Base-by-base conservation (phyloP, 768 basidiomycete genomes). In the Leccinum uliginosum region DNA sequence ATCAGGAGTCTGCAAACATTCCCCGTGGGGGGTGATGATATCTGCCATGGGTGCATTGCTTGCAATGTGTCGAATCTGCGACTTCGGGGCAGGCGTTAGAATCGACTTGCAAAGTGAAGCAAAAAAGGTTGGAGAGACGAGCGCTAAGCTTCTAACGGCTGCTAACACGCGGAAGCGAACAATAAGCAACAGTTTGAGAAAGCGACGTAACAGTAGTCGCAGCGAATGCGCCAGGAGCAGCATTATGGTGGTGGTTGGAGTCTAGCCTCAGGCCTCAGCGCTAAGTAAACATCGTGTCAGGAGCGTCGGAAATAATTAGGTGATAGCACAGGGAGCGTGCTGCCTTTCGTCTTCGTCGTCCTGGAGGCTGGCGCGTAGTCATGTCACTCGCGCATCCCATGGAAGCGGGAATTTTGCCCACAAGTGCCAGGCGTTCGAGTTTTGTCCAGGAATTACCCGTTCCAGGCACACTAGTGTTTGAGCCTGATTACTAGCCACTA, bases 101-200 rank as follows among this genome's bases (percentile, higher is more conserved):
- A 65, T 38, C 3, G 35, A 40, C 15, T n/a, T 53, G 55, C 53
- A 54, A n/a, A 65, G 5, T 8, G 48, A 58, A n/a, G 50, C 19
- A 14, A 46, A 29, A 32, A 38, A 30, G 15, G 38, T 23, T 34
- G 24, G 32, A 53, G 65, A 19, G 10, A 19, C 27, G 14, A 48
- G 32, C 10, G 15, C 27, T 46, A 65, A 29, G 21, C 49, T 26
- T 26, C 35, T 53, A 10, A 54, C 4, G 3, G 52, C 49, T 43
- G 40, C 40, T 19, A 19, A 43, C 38, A 26, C 45, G 26, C 27
- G 48, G 9, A 62, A n/a, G 26, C 40, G 51, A 55, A 10, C 11
- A 45, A 58, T 44, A 3, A 63, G 53, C 4, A 34, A 50, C 17
- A 57, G 17, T 2, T n/a, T 38, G 38, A 65, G 34, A 14, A 38